Evolutionary conservation across 352 stramenopile species (phyloP), one percentile per base, ranked within the genome.

Genomic region (Pythium brachiatum): DNA sequence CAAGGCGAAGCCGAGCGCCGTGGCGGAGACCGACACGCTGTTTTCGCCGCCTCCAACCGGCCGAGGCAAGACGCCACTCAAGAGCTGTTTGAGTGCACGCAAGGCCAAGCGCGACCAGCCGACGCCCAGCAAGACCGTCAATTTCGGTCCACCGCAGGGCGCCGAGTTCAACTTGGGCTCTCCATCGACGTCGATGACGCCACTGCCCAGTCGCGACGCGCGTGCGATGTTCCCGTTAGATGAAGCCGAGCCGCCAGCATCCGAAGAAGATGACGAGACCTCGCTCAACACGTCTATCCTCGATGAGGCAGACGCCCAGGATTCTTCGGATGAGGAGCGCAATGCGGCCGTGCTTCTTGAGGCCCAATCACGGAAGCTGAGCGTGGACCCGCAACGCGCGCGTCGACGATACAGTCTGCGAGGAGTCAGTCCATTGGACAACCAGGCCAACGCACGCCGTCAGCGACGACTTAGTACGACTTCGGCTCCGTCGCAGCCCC

Each of bases 101-200:
- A 95, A 95, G 59, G 59, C 60, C 8, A 74, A 64, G 18, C 61
- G 69, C 0, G 75, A 79, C 23, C 32, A 60, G 31, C 48, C 65
- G 21, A 95, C 86, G 27, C 86, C 86, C 7, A 93, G 60, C 52
- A 95, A 95, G 56, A 81, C 76, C 20, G 82, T 95, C 25, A 92
- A 92, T 61, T 95, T 95, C 70, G 86, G 86, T 31, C 84, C 86
- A 11, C 74, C 86, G 6, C 73, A 90, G 61, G 81, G 81, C 32
- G 81, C 83, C 6, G 82, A 95, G 60, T 95, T 94, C 69, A 88
- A 91, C 26, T 62, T 81, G 34, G 83, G 81, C 1, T 92, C 83
- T 0, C 86, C 86, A 15, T 91, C 84, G 9, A 94, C 82, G n/a
- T 92, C 84, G 2, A 94, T 95, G 84, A 95, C 86, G 5, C 86